phyloP scores from a whole-genome alignment of 345 rosid species.

The Populus deltoides region DNA sequence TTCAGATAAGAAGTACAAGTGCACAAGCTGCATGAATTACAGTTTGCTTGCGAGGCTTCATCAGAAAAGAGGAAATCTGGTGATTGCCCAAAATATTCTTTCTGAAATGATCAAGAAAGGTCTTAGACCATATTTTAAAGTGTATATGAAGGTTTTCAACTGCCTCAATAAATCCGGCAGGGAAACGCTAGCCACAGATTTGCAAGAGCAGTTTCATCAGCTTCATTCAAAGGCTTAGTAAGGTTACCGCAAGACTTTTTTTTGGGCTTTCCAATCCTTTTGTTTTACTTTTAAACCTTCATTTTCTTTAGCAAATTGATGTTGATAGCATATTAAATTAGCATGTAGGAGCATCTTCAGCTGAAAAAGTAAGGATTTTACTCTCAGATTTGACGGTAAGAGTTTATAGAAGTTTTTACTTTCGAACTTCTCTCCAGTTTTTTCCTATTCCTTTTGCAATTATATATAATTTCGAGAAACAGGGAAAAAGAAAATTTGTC shows the following conservation, averaged over 20 bases:
- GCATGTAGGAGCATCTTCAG: background rate
- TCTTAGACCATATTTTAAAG: slow-evolving; percentile 37
- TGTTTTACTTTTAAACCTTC: background rate
- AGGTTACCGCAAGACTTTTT: background rate
- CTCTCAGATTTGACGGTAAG: background rate
- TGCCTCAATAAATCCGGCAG: slow-evolving; percentile 30
- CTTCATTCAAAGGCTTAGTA: slow-evolving; percentile 1
- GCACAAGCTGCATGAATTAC: slow-evolving; percentile 29
- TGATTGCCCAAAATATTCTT: slow-evolving; percentile 37
- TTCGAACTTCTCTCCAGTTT: background rate
- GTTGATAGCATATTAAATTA: background rate
- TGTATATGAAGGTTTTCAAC: slow-evolving; percentile 32
- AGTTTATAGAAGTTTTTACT: background rate
- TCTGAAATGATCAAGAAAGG: slow-evolving; percentile 52
- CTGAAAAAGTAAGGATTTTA: background rate
- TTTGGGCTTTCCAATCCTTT: background rate
- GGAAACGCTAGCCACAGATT: slow-evolving; percentile 13
- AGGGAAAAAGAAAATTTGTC: background rate
- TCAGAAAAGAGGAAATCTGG: slow-evolving; percentile 29
- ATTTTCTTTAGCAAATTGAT: background rate
- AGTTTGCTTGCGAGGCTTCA: slow-evolving; percentile 48
- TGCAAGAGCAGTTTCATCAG: slow-evolving; percentile 5
- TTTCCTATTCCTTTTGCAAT: background rate
- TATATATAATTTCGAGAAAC: background rate
- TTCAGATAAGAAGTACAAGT: slow-evolving; percentile 23